phyloP scores from a whole-genome alignment of 495 filamentous ascomycete genomes.

The Astrocystis sublimbata region DNA sequence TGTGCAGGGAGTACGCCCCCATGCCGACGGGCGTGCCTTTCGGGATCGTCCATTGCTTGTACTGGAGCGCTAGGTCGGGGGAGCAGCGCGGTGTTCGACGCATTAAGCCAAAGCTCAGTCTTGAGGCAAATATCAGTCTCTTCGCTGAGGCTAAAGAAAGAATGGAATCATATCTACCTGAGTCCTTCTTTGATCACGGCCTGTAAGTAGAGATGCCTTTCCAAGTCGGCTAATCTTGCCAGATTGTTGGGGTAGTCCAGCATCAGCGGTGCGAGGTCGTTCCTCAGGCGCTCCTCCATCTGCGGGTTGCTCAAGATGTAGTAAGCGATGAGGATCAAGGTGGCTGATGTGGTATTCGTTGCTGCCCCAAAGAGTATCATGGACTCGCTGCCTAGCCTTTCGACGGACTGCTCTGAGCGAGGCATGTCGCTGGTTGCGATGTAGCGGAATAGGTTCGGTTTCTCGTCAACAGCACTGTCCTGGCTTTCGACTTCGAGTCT shows the following conservation, averaged over 20 bases:
- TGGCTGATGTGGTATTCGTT: slow-evolving; percentile 29
- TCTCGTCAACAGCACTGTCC: too few relatives aligned
- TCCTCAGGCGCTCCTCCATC: slow-evolving; percentile 14
- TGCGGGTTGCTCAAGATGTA: slow-evolving; percentile 30
- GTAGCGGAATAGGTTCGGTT: slow-evolving; percentile 33
- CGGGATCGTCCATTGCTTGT: slow-evolving; percentile 26
- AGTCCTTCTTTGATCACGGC: slow-evolving; percentile 43
- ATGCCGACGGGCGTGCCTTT: slow-evolving; percentile 22
- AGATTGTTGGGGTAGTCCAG: slow-evolving; percentile 15
- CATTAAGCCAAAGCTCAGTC: slow-evolving; percentile 24
- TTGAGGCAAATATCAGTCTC: neutral
- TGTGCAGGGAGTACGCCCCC: slow-evolving; percentile 30
- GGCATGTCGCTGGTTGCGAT: slow-evolving; percentile 32
- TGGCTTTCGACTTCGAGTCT: neutral
- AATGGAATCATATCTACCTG: slow-evolving; percentile 27
- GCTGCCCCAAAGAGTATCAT: slow-evolving; percentile 28
- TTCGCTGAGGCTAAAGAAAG: neutral
- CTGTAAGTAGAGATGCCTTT: slow-evolving; percentile 36
- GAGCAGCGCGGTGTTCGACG: slow-evolving; percentile 27
- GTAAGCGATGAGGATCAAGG: slow-evolving; percentile 28
- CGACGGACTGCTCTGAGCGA: slow-evolving; percentile 27
- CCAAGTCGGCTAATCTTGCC: slow-evolving; percentile 31
- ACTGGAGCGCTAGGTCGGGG: slow-evolving; percentile 23
- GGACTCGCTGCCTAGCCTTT: slow-evolving; percentile 30
- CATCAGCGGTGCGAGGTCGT: slow-evolving; percentile 26